Base-by-base conservation (phyloP, 2,329 filamentous ascomycete genomes). In the Venturia effusa region DNA sequence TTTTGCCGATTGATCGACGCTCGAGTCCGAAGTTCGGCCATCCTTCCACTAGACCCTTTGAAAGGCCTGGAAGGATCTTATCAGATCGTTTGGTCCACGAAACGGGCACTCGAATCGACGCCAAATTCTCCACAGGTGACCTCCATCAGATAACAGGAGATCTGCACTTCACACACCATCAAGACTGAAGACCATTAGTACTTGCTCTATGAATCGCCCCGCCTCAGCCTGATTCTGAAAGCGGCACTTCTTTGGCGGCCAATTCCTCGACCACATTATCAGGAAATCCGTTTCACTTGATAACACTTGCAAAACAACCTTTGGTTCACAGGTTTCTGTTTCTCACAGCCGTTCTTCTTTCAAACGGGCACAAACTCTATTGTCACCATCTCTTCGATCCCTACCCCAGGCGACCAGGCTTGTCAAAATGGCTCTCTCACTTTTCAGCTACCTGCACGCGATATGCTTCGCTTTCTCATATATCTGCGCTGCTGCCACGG, bases 361-460 rank as follows among this genome's bases (percentile, higher is more conserved):
- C 10, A 8, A 39, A 39, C 37, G 37, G 15, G 10, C 37, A 15
- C 15, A 15, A 39, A 39, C 15, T 11, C 3, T 15, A 39, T 39
- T 15, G 37, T 39, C 37, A 39, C 40, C 40, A 51, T 51, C 45
- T 51, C n/a, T 34, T n/a, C 51, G n/a, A 57, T 34, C 51, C 2
- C 30, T 24, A 15, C 27, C 27, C 19, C 15, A 57, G 27, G 5
- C 30, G 1, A 34, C 11, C 51, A n/a, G 4, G 7, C 27, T n/a
- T 22, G 1, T 27, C 59, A 41, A 24, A 24, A 81, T 81, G 79
- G 75, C 76, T 27, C 68, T 76, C 54, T 80, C 77, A 32, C 64
- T 80, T 61, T 78, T 75, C 0, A 76, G 71, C 65, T 75, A 79
- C 67, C 70, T 79, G 59, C 68, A 76, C 65, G 66, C 74, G 67